phyloP scores from a whole-genome alignment of 192 early-diverging fungal genomes.

The Backusella mclennaniae region DNA sequence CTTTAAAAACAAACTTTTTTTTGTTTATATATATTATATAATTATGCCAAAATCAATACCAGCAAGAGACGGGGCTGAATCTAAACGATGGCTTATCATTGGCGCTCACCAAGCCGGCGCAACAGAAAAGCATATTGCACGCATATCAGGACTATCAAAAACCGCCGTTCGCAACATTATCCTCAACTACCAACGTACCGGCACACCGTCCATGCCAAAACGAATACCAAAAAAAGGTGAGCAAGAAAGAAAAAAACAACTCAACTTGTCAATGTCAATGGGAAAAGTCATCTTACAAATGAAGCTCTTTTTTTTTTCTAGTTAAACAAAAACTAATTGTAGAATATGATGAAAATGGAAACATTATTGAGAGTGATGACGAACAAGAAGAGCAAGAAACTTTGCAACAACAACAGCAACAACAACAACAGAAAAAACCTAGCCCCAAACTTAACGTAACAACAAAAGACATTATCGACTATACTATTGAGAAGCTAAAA shows the following conservation, averaged over 20 bases:
- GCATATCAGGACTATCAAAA: conserved; percentile 28
- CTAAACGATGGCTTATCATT: conserved; percentile 34
- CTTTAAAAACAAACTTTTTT: neutral
- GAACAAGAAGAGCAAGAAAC: conserved; percentile 1
- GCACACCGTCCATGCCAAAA: conserved; percentile 27
- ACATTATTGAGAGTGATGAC: conserved; percentile 27
- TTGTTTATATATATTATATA: neutral
- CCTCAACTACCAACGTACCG: conserved; percentile 32
- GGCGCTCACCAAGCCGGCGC: conserved; percentile 38
- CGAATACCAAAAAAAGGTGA: conserved; percentile 21
- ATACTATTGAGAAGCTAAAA: conserved; percentile 10
- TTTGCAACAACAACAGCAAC: neutral
- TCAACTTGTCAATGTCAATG: neutral
- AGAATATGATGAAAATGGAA: conserved; percentile 35
- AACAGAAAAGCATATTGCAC: conserved; percentile 26
- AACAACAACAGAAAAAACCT: neutral
- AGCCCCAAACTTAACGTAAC: neutral
- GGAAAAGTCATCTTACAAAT: neutral
- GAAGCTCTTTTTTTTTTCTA: neutral
- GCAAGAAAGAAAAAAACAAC: no score
- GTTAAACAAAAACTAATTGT: conserved; percentile 28
- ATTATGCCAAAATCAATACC: neutral
- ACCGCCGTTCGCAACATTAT: conserved; percentile 35
- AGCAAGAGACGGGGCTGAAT: conserved; percentile 11
- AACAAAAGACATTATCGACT: conserved; percentile 3